Conservation (phyloP, 2,329 filamentous ascomycete genomes). For the Aureobasidium sp. region DNA sequence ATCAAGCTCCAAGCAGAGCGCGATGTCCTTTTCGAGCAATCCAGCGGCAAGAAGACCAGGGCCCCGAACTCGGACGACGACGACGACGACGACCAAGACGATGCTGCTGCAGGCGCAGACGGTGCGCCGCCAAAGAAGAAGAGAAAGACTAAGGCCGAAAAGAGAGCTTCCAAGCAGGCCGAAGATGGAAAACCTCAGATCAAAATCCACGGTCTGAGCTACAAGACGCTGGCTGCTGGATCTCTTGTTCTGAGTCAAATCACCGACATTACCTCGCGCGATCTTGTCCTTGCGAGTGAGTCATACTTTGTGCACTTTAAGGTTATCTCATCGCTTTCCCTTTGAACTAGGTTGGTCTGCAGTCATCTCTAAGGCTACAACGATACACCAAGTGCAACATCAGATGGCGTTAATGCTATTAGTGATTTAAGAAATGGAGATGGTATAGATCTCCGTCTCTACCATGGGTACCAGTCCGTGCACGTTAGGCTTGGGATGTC, state of each 20-base stretch:
- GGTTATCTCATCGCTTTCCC: no score
- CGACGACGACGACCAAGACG: conserved; percentile 41
- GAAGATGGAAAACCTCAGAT: conserved; percentile 57
- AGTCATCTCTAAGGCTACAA: no score
- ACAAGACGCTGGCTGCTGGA: conserved; percentile 82
- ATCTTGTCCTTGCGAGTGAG: conserved; percentile 85
- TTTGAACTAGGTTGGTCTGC: no score
- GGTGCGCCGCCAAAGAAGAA: conserved; percentile 53
- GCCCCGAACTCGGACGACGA: conserved; percentile 53
- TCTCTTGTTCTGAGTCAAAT: conserved; percentile 91
- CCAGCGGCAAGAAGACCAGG: conserved; percentile 69
- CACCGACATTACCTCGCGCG: conserved; percentile 79
- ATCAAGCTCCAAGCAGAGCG: conserved; percentile 94
- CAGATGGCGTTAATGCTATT: no score
- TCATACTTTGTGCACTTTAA: no score
- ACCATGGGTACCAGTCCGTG: no score
- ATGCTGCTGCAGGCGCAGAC: conserved; percentile 37
- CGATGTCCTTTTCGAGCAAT: conserved; percentile 91
- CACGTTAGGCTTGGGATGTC: no score
- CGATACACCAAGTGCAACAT: no score
- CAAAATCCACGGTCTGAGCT: conserved; percentile 85
- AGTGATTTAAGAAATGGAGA: no score
- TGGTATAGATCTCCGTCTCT: no score
- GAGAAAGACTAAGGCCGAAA: conserved; percentile 52
- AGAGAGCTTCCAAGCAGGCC: conserved; percentile 38